A percentile compares a stretch with the other conserved stretches of the same genome.
These are phyloP conservation scores for Leccinum huronense DNA, from an alignment of 1,284 basidiomycete genomes.

Conservation along the genomic window DNA sequence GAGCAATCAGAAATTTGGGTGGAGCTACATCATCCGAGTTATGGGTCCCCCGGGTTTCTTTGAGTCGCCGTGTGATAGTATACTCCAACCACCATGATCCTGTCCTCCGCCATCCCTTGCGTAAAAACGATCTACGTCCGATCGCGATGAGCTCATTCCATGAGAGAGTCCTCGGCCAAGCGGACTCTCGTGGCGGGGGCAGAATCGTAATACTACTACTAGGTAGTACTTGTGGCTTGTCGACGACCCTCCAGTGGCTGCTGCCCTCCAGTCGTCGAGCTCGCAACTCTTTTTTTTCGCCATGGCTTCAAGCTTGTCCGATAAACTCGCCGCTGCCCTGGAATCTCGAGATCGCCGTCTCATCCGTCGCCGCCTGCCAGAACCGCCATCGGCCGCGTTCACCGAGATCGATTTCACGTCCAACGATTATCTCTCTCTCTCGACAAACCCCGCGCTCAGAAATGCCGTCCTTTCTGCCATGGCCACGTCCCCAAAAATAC, in stretches of 20 bases:
- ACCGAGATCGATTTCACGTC: slow-evolving; percentile 73
- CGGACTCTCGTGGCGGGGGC: not conserved
- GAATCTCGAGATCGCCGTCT: slow-evolving; percentile 59
- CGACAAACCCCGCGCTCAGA: slow-evolving; percentile 59
- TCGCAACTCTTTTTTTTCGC: not conserved
- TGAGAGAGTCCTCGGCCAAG: slow-evolving; percentile 9
- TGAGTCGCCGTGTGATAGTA: not conserved
- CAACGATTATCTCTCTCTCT: slow-evolving; percentile 93
- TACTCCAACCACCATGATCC: not conserved
- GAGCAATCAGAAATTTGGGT: too few relatives aligned
- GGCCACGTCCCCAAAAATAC: slow-evolving; percentile 51
- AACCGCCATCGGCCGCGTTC: slow-evolving; percentile 15
- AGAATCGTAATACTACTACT: not conserved
- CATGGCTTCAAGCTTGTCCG: slow-evolving; percentile 37
- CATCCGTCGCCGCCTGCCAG: slow-evolving; percentile 61
- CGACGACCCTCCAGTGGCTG: not conserved
- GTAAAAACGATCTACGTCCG: slow-evolving; percentile 24
- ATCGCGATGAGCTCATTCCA: slow-evolving; percentile 4
- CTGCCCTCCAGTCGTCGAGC: not conserved
- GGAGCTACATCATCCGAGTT: too few relatives aligned
- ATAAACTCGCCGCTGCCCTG: slow-evolving; percentile 50
- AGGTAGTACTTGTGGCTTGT: not conserved
- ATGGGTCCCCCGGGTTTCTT: too few relatives aligned
- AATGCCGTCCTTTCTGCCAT: slow-evolving; percentile 58
- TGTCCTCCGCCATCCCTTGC: not conserved